A percentile compares a stretch with the other conserved stretches of the same genome.
phyloP scores from a whole-genome alignment of 768 basidiomycete species.

The Tricholoma sp. region DNA sequence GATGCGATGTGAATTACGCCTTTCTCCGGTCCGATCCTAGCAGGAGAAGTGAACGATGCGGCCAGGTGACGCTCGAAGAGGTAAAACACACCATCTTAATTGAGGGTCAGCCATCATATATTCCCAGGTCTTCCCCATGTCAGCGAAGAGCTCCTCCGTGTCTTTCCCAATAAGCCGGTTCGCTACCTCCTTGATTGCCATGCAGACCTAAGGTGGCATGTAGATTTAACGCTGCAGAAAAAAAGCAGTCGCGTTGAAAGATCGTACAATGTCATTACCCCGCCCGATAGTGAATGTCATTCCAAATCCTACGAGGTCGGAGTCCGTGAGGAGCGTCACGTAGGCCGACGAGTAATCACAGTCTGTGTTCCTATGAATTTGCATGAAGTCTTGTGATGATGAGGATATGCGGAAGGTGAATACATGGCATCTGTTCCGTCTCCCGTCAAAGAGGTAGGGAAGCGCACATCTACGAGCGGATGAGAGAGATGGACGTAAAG shows the following conservation, averaged over 20 bases:
- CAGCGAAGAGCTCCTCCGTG: slow-evolving; percentile 72
- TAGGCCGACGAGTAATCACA: slow-evolving; percentile 97
- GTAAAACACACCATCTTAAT: slow-evolving; percentile 67
- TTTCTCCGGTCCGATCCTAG: slow-evolving; percentile 89
- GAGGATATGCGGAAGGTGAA: slow-evolving; percentile 6
- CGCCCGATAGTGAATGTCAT: slow-evolving; percentile 96
- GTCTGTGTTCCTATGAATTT: slow-evolving; percentile 73
- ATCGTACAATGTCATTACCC: slow-evolving; percentile 84
- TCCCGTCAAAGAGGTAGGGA: slow-evolving; percentile 86
- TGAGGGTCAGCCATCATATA: slow-evolving; percentile 86
- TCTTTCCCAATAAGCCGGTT: slow-evolving; percentile 79
- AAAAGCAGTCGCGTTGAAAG: neutral
- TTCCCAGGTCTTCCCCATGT: slow-evolving; percentile 93
- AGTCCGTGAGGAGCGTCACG: slow-evolving; percentile 70
- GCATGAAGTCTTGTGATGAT: neutral
- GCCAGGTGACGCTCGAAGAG: neutral
- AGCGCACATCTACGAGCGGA: slow-evolving; percentile 66
- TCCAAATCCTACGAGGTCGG: slow-evolving; percentile 78
- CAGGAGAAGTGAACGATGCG: neutral
- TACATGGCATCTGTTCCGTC: slow-evolving; percentile 95
- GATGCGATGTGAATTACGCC: slow-evolving; percentile 92
- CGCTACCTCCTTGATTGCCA: slow-evolving; percentile 75
- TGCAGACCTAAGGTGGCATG: slow-evolving; percentile 55
- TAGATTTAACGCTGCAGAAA: neutral
- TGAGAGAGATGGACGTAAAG: neutral